These are phyloP conservation scores for Fusarium kyushuense DNA, from an alignment of 2,329 filamentous ascomycete genomes.

Conservation along the genomic window DNA sequence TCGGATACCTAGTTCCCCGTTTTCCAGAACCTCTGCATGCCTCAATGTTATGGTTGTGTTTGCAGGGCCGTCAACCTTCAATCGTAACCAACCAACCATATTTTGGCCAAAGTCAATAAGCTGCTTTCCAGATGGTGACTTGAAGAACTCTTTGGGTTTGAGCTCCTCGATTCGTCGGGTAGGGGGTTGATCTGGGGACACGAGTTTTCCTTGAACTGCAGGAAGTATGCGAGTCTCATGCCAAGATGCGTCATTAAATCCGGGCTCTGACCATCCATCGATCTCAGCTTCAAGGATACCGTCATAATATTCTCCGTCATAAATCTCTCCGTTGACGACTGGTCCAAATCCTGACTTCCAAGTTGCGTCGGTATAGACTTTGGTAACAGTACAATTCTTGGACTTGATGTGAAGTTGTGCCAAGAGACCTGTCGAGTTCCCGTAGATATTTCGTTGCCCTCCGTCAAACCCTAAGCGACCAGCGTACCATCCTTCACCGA, in stretches of 20 bases:
- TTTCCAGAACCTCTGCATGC: conserved; percentile 23
- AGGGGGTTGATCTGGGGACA: conserved; percentile 57
- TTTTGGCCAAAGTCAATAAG: conserved; percentile 27
- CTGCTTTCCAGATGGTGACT: conserved; percentile 42
- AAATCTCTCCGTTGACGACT: conserved; percentile 53
- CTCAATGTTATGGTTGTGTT: not conserved
- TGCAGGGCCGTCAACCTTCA: not conserved
- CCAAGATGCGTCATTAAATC: conserved; percentile 1
- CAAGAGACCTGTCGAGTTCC: conserved; percentile 53
- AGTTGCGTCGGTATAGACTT: conserved; percentile 17
- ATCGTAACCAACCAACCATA: not conserved
- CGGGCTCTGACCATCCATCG: conserved; percentile 40
- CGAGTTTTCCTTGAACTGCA: not conserved
- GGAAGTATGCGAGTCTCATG: conserved; percentile 44
- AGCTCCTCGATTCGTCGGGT: conserved; percentile 50
- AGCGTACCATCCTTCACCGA: conserved; percentile 63
- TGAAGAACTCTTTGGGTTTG: conserved; percentile 54
- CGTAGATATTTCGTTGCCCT: conserved; percentile 49
- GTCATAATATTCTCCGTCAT: conserved; percentile 65
- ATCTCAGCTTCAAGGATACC: conserved; percentile 50
- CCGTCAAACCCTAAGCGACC: conserved; percentile 50
- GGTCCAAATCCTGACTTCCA: conserved; percentile 35
- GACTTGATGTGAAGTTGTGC: conserved; percentile 52
- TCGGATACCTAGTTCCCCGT: conserved; percentile 9
- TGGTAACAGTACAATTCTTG: not conserved